Base-by-base conservation (phyloP, 495 filamentous ascomycete genomes). In the Penicillium verhagenii region DNA sequence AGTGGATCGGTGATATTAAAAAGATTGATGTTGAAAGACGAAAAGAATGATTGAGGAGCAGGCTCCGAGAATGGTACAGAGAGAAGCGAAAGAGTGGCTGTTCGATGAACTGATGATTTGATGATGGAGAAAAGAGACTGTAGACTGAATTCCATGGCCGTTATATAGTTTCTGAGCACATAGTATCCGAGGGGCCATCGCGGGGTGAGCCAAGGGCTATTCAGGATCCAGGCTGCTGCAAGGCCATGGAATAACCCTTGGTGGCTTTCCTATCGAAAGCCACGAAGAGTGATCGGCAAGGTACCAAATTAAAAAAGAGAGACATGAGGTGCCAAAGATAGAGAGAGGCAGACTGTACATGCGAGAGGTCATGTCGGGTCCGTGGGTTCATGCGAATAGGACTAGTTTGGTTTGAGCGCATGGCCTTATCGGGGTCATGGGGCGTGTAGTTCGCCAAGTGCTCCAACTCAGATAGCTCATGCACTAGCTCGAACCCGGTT, bases 231-330 rank as follows among this genome's bases (percentile, higher is more conserved):
- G 39, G 38, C 42, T 53, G 48, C 59, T 66, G 65, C 65, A 68
- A 68, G 65, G 65, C 50, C 47, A 66, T 47, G 24, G 31, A 42
- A 49, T 63, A 59, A 47, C 58, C 59, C 63, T 59, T 63, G 54
- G 56, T 63, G 54, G 59, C 50, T 49, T 54, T 49, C 26, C 23
- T 50, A 33, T 43, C 1, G 44, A 55, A 47, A 52, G 56, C 64
- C 61, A 58, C 58, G 60, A 60, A 52, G 52, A 47, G 46, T 25
- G 64, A 67, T 67, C 64, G 39, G 64, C 61, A 67, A 67, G 64
- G 64, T 46, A 53, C 56, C 54, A 54, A 40, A 48, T 29, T 7
- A 24, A 26, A n/a, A 38, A 38, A 29, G 21, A 26, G 47, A 54
- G 44, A 50, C 26, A 54, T 24, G 54, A 56, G 20, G n/a, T 46